A percentile compares a stretch with the other conserved stretches of the same genome.
These are phyloP conservation scores for Dichomitus squalens DNA, from an alignment of 1,284 basidiomycete genomes.

Conservation along the genomic window DNA sequence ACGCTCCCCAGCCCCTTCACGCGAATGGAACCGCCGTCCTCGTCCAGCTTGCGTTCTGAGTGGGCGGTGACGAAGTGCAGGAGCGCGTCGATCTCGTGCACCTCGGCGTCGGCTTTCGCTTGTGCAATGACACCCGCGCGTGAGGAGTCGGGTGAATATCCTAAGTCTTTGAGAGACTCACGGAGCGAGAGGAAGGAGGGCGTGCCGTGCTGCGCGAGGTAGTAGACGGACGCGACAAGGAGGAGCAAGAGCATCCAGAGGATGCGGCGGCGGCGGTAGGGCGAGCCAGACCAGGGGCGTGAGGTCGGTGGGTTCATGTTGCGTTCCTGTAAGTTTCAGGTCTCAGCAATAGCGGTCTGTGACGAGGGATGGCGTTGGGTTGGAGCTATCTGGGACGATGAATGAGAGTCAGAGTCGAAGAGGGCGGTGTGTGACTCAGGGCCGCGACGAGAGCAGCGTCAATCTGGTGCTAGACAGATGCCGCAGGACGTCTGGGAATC, in stretches of 20 bases:
- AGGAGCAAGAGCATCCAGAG: constrained; percentile 36
- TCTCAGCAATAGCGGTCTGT: not conserved
- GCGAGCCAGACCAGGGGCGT: constrained; percentile 25
- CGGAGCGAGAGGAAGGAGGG: constrained; percentile 36
- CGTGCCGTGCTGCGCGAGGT: constrained; percentile 27
- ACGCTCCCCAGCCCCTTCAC: constrained; percentile 29
- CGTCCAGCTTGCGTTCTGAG: constrained; percentile 44
- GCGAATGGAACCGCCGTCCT: constrained; percentile 38
- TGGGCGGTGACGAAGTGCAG: constrained; percentile 61
- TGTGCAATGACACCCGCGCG: constrained; percentile 31
- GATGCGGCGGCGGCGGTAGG: constrained; percentile 48
- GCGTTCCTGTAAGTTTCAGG: not conserved
- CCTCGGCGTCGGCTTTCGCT: constrained; percentile 26
- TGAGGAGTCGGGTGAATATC: constrained; percentile 29
- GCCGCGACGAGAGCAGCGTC: not conserved
- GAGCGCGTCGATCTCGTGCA: constrained; percentile 64
- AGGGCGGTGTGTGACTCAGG: not conserved
- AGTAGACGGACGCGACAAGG: constrained; percentile 33
- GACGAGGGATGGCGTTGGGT: no score
- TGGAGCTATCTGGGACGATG: no score
- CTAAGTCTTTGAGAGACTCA: constrained; percentile 33
- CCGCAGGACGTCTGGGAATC: not conserved
- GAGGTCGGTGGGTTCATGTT: constrained; percentile 1
- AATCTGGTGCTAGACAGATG: not conserved
- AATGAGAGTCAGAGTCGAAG: not conserved